Evolutionary conservation across 2,329 filamentous ascomycete genomes (phyloP), one percentile per base, ranked within the genome.

Genomic region (Fusarium sp.): DNA sequence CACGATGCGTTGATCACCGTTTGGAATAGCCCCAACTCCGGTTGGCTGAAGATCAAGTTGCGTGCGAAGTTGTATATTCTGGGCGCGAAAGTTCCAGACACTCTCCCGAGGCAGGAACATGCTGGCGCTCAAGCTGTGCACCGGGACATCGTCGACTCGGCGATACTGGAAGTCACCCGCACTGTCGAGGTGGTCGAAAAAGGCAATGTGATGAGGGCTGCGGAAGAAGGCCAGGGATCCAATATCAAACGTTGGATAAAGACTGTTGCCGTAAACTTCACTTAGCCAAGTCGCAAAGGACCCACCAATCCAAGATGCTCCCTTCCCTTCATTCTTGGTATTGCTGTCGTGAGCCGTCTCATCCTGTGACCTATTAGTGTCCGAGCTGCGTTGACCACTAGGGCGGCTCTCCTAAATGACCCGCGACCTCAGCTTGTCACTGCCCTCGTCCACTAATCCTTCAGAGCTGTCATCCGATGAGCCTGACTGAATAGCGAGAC

Each of bases 201-300:
- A 86, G 17, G 81, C 79, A 56, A 81, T 79, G 61, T 88, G 85
- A 25, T 83, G 79, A 45, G 82, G 78, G 63, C 82, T 81, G 42
- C 87, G 84, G 76, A 88, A 88, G 77, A 88, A 87, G 7, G 79
- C 76, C 36, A 86, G 78, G 31, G 83, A 85, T 57, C 86, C 87
- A 71, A 89, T 84, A 75, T 89, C 87, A 63, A 89, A 87, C 65
- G 86, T 86, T 14, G 85, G 84, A 66, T 86, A 86, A 76, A 86
- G 83, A 59, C 85, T 84, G 73, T 84, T 84, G 70, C 85, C 86
- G 79, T 85, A 88, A 64, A 84, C 81, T 20, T 82, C 79, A 55
- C 76, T 69, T 63, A 82, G 63, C 73, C 80, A 80, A 42, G 77
- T 76, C 17, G 76, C 74, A 61, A 80, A 79, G 53, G 75, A 75